phyloP scores from a whole-genome alignment of 371 early-diverging fungal species.

The Mucor racemosus region DNA sequence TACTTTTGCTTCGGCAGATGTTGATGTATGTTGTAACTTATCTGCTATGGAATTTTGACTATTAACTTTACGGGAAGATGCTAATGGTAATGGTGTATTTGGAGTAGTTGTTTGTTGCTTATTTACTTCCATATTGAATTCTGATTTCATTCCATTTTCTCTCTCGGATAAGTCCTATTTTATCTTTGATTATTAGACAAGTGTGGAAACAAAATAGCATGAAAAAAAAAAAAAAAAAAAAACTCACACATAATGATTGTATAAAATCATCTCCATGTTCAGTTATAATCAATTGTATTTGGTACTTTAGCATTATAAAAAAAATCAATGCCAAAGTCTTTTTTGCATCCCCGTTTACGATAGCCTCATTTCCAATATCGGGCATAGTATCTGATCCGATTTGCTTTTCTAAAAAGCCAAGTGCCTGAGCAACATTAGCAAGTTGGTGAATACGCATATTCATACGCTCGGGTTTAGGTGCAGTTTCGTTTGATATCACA shows the following conservation, averaged over 20 bases:
- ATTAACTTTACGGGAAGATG: constrained; percentile 19
- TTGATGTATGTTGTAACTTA: constrained; percentile 21
- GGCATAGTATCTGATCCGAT: constrained; percentile 67
- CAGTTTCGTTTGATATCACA: constrained; percentile 56
- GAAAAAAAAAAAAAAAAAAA: background rate
- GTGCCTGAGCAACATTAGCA: constrained; percentile 77
- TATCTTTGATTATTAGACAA: too few species aligned
- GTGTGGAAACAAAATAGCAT: background rate
- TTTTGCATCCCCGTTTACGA: constrained; percentile 86
- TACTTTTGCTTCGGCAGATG: constrained; percentile 55
- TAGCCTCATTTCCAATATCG: constrained; percentile 83
- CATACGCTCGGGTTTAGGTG: constrained; percentile 65
- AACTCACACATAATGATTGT: constrained; percentile 39
- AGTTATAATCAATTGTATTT: constrained; percentile 59
- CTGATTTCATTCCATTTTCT: constrained; percentile 28
- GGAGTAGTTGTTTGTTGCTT: background rate
- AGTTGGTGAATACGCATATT: constrained; percentile 81
- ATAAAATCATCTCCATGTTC: constrained; percentile 50
- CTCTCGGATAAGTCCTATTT: constrained; percentile 26
- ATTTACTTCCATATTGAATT: constrained; percentile 17
- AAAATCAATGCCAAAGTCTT: constrained; percentile 87
- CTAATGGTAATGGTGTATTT: constrained; percentile 8
- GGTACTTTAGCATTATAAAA: constrained; percentile 78
- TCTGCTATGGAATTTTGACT: constrained; percentile 27
- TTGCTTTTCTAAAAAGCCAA: constrained; percentile 68